phyloP scores from a whole-genome alignment of 352 stramenopile genomes.

The Phytophthora capsici region DNA sequence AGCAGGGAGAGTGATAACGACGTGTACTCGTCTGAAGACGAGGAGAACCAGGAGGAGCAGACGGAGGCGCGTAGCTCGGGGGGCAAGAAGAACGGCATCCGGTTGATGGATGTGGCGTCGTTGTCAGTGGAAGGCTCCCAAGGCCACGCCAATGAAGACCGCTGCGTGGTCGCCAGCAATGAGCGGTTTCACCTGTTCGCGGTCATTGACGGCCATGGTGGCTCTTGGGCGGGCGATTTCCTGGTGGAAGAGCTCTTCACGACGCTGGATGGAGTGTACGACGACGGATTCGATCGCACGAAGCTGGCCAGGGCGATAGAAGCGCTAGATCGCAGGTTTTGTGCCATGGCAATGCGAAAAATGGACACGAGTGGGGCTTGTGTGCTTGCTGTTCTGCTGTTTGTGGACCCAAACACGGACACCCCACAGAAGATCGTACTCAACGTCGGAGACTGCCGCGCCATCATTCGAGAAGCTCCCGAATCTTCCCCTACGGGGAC shows the following conservation, averaged over 20 bases:
- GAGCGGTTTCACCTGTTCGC: constrained; percentile 68
- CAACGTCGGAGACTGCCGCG: constrained; percentile 80
- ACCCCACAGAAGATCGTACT: constrained; percentile 61
- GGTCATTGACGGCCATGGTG: constrained; percentile 81
- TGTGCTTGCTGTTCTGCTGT: constrained; percentile 63
- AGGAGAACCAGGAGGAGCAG: constrained; percentile 27
- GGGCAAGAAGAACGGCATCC: constrained; percentile 43
- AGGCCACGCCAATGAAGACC: constrained; percentile 76
- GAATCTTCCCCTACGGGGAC: constrained; percentile 5
- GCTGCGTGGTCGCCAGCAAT: constrained; percentile 55
- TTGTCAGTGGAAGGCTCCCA: constrained; percentile 55
- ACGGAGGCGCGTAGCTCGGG: not conserved
- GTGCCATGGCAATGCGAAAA: constrained; percentile 37
- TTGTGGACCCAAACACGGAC: constrained; percentile 41
- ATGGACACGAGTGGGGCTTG: constrained; percentile 74
- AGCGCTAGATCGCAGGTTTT: constrained; percentile 54
- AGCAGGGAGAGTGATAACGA: constrained; percentile 16
- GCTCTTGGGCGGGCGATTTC: constrained; percentile 61
- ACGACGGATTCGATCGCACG: constrained; percentile 42
- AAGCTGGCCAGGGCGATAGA: constrained; percentile 50
- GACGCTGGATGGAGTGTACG: constrained; percentile 52
- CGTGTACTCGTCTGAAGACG: constrained; percentile 13
- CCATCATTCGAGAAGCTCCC: constrained; percentile 51
- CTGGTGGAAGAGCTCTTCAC: constrained; percentile 56
- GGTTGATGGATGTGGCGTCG: constrained; percentile 45